Evolutionary conservation across 1,284 basidiomycete genomes (phyloP).

Genomic region (Pseudozyma sp.): DNA sequence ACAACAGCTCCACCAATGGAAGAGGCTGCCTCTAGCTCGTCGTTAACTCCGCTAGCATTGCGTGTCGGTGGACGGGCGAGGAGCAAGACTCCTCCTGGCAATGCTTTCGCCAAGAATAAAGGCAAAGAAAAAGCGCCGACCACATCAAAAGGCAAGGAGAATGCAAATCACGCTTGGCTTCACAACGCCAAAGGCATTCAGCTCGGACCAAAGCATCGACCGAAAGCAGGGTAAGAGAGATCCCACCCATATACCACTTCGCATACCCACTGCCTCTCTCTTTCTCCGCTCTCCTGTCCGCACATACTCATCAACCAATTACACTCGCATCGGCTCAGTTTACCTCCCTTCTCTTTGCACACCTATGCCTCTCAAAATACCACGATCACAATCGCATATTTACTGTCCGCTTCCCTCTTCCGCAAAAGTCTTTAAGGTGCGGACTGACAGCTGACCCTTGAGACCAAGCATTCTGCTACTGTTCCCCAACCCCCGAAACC

Average conservation of each 20-base stretch:
- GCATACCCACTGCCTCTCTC: background rate
- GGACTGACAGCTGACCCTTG: too few species aligned
- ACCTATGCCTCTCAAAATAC: too few species aligned
- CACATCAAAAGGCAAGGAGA: background rate
- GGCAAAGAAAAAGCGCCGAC: background rate
- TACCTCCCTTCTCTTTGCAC: too few species aligned
- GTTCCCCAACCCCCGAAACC: too few species aligned
- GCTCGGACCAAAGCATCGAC: slow-evolving; percentile 19
- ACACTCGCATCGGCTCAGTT: too few species aligned
- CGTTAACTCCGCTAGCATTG: background rate
- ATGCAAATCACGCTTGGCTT: slow-evolving; percentile 14
- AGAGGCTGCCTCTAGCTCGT: background rate
- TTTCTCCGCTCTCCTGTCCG: background rate
- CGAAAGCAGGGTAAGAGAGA: slow-evolving; percentile 9
- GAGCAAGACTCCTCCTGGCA: background rate
- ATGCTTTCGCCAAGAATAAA: background rate
- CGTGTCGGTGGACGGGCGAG: background rate
- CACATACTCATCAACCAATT: too few species aligned
- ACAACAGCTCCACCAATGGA: background rate
- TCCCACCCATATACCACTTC: too few species aligned
- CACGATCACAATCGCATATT: too few species aligned
- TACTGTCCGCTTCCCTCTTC: too few species aligned
- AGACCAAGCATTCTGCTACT: too few species aligned
- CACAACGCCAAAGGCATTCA: slow-evolving; percentile 9
- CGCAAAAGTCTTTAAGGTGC: too few species aligned